Conservation (phyloP, 306 rosid species). For the Lagenaria siceraria region DNA sequence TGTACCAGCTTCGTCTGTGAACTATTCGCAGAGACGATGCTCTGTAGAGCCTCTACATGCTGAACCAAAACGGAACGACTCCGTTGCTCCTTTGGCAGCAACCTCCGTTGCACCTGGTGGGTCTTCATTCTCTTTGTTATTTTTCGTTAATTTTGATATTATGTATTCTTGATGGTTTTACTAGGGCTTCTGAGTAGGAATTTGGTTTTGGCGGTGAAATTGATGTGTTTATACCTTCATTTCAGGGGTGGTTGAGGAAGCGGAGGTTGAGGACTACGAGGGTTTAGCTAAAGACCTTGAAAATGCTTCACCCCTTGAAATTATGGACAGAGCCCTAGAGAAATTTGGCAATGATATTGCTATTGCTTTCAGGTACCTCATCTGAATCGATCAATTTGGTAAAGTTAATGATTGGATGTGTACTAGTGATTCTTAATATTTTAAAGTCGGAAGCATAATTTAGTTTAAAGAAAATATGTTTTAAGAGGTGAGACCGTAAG, state of each 20-base stretch:
- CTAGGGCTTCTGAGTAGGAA: background rate
- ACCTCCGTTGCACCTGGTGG: conserved; percentile 43
- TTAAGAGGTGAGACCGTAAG: too few species aligned
- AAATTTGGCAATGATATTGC: conserved; percentile 69
- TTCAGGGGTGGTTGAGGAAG: conserved; percentile 50
- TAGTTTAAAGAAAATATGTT: background rate
- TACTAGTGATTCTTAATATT: background rate
- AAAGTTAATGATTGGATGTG: background rate
- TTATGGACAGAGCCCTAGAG: conserved; percentile 70
- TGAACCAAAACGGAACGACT: conserved; percentile 37
- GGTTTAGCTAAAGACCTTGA: conserved; percentile 40
- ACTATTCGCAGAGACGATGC: conserved; percentile 30
- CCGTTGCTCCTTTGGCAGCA: conserved; percentile 43
- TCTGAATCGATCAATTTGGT: background rate
- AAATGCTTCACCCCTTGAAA: conserved; percentile 70
- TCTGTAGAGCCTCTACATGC: conserved; percentile 38
- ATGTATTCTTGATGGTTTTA: background rate
- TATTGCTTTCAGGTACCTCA: conserved; percentile 71
- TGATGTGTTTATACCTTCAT: background rate
- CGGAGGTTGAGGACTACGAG: conserved; percentile 30
- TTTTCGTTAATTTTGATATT: background rate
- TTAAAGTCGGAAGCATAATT: background rate
- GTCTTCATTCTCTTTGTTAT: background rate
- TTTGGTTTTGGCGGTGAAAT: background rate
- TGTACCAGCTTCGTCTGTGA: conserved; percentile 18